Base-by-base conservation (phyloP, 75 land plant genomes). In the Picea glauca region DNA sequence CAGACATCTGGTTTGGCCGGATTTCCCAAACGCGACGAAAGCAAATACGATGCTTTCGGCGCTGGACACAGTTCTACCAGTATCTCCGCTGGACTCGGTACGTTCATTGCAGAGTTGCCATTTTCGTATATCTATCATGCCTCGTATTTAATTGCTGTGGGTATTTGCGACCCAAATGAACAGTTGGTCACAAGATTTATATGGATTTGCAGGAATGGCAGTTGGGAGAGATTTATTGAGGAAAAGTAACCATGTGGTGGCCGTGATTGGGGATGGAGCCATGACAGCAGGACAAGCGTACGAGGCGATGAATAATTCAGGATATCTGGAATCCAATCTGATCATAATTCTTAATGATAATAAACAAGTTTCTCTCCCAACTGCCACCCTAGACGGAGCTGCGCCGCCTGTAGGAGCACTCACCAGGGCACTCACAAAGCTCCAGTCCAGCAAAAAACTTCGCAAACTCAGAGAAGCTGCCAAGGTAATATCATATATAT, bases 31-130 rank as follows among this genome's bases (percentile, higher is more conserved):
- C 77, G 96, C 23, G 86, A 85, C 56, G 96, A 93, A 83, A 93
- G 96, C 80, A 81, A 86, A 40, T 84, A 93, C 74, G 96, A 93
- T 82, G 90, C 96, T 18, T 93, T 93, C 73, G 96, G 96, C 32
- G 94, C 89, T 17, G 96, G 94, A 1, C 96, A 93, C 58, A 88
- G 90, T 62, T 88, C 90, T 30, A 91, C 90, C 3, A 91, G 93
- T 75, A 91, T 91, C 60, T 93, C 96, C 21, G 96, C 96, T 62
- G 96, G 92, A 32, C 86, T 93, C 31, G 96, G 96, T 93, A 81
- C 54, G 80, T 68, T 20, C 59, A 40, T 50, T 50, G 56, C 56
- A 50, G 56, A 50, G 11, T 50, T 50, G 11, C 56, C 9, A 50
- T 9, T 50, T 50, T 9, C 43, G 43, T 40, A 40, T 2, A 40